Conservation (phyloP, 352 stramenopile species). For the Pythium biforme region DNA sequence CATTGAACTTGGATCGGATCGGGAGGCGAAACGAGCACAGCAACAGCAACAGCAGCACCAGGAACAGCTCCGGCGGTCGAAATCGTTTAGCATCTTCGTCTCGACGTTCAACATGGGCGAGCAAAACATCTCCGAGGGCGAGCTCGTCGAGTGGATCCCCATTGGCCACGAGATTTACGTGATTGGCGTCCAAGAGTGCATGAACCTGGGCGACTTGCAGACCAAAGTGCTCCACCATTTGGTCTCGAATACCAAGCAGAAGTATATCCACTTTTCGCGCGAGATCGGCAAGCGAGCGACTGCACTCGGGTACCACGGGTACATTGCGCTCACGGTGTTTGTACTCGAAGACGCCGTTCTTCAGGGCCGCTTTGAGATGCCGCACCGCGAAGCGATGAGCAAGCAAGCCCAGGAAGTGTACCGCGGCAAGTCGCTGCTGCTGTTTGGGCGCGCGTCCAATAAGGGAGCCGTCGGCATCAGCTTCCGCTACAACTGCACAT, state of each 20-base stretch:
- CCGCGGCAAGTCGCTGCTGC: conserved; percentile 70
- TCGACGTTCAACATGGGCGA: conserved; percentile 90
- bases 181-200: conserved; percentile 91
- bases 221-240: conserved; percentile 67
- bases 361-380: conserved; percentile 67
- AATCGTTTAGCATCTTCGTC: conserved; percentile 67
- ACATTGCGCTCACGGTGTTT: conserved; percentile 86
- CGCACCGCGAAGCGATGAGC: conserved; percentile 45
- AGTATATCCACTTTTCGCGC: conserved; percentile 75
- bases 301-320: conserved; percentile 81
- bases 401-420: conserved; percentile 74
- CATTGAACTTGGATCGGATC: conserved; percentile 16
- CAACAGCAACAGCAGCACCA: conserved; percentile 5
- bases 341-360: conserved; percentile 63
- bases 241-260: conserved; percentile 41
- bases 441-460: conserved; percentile 73
- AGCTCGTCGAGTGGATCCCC: conserved; percentile 84
- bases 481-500: conserved; percentile 58
- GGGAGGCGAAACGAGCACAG: conserved; percentile 1
- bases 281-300: conserved; percentile 83
- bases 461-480: conserved; percentile 67
- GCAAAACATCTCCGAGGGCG: conserved; percentile 50
- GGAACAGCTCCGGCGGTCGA: conserved; percentile 4
- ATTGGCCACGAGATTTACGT: conserved; percentile 86
- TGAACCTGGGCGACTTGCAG: conserved; percentile 74